Evolutionary conservation across 495 filamentous ascomycete species (phyloP), one percentile per base, ranked within the genome.

Genomic region (Xylaria castorea): DNA sequence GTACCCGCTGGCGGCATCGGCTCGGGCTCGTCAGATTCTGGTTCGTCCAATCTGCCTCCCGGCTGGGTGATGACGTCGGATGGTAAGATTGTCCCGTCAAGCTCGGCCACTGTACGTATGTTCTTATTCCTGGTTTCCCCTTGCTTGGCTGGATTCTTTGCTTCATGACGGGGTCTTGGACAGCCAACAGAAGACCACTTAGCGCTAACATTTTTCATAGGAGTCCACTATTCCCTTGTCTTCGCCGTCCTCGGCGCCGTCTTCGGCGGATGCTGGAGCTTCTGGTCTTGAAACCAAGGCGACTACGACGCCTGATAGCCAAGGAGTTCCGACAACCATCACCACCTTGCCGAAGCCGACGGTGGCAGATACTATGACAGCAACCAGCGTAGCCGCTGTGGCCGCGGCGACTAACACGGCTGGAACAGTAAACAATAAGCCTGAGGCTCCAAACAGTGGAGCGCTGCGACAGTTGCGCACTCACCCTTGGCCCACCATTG

Each of bases 51-150:
- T 70, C 57, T 79, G 25, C 78, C 78, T n/a, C 66, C 83, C 73
- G 92, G 92, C 30, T 97, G 92, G 92, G 87, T 91, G 63, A 92
- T 92, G 76, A 91, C 91, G 50, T 84, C 88, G 62, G 87, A 88
- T 61, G 91, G 93, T 71, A 93, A 92, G 81, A 84, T 92, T 55
- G 81, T 90, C 53, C 90, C 90, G 55, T 85, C 88, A 42, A 82
- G 84, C 78, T 80, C 86, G 71, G 81, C 84, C 50, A 81, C 83
- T 77, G 81, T 87, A 76, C 83, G 85, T 86, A 85, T 70, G 76
- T 79, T 73, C 57, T 70, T 58, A 60, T 63, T 42, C 22, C 51
- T 40, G 40, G 5, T 20, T 5, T 60, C 66, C 32, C 40, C 22
- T 36, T 7, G 22, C 22, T 40, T 67, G 71, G 53, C 42, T 73